Evolutionary conservation across 2,329 filamentous ascomycete genomes (phyloP).

Genomic region (Fonsecaea monophora): DNA sequence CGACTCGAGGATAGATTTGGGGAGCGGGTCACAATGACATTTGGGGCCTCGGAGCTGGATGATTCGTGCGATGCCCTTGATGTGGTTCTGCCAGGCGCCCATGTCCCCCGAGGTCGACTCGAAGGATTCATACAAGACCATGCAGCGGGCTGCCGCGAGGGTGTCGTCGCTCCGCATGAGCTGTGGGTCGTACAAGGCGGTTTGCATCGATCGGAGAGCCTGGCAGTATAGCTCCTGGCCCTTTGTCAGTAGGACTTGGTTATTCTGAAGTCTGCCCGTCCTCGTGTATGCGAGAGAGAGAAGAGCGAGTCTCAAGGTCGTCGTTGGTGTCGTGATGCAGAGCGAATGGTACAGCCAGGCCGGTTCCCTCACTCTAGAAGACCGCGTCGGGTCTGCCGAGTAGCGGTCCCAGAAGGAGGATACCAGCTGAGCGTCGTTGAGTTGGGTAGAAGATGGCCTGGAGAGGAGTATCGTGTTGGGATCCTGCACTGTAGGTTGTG

Average conservation of each 20-base stretch:
- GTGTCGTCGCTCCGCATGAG: slow-evolving; percentile 12
- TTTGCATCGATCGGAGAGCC: slow-evolving; percentile 20
- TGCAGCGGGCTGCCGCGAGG: slow-evolving; percentile 25
- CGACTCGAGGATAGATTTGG: slow-evolving; percentile 22
- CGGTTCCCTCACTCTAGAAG: neutral
- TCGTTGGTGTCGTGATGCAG: neutral
- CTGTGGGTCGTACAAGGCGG: slow-evolving; percentile 7
- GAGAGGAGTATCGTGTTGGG: neutral
- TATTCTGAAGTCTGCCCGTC: slow-evolving; percentile 14
- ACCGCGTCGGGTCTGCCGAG: neutral
- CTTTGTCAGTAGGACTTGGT: neutral
- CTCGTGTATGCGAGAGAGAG: slow-evolving; percentile 21
- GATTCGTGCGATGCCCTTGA: slow-evolving; percentile 20
- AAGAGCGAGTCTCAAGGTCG: slow-evolving; percentile 15
- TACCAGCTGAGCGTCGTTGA: slow-evolving; percentile 20
- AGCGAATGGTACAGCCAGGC: slow-evolving; percentile 18
- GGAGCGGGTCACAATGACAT: slow-evolving; percentile 2
- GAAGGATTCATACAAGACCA: slow-evolving; percentile 26
- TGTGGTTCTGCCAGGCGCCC: slow-evolving; percentile 26
- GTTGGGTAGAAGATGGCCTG: slow-evolving; percentile 3
- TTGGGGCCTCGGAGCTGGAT: slow-evolving; percentile 22
- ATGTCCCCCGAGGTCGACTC: slow-evolving; percentile 25
- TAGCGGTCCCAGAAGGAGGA: slow-evolving; percentile 24
- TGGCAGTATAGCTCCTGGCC: slow-evolving; percentile 23
- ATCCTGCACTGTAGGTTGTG: neutral